A percentile compares a stretch with the other conserved stretches of the same genome.
Conservation (phyloP, 2,329 filamentous ascomycete genomes). For the Teratosphaeria destructans region DNA sequence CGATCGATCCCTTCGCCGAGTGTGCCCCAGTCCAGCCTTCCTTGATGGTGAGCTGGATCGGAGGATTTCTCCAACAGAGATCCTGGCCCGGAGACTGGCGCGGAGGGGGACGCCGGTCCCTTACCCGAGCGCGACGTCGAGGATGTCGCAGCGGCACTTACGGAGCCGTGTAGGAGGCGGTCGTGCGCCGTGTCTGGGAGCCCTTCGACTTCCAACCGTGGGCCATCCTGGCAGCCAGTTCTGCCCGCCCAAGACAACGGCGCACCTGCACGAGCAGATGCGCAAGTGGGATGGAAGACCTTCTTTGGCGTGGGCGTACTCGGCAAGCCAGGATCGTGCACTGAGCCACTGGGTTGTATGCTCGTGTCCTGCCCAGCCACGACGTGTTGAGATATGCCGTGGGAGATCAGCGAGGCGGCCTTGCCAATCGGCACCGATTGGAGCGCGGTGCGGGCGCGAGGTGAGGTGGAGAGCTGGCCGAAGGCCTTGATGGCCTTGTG, state of each 20-base stretch:
- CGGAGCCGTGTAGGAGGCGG: background rate
- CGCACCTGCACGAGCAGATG: background rate
- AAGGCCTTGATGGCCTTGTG: conserved; percentile 10
- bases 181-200: background rate
- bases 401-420: background rate
- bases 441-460: background rate
- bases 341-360: background rate
- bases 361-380: background rate
- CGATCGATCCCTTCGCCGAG: conserved; percentile 13
- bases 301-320: background rate
- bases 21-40: conserved; percentile 5
- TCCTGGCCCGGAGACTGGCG: conserved; percentile 11
- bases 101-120: conserved; percentile 18
- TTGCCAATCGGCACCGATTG: background rate
- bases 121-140: background rate
- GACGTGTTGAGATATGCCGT: background rate
- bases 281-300: background rate
- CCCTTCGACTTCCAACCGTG: background rate
- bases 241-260: background rate
- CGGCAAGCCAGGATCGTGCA: background rate
- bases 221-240: background rate
- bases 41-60: conserved; percentile 5
- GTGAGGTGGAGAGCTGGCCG: conserved; percentile 4
- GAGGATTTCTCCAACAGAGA: background rate
- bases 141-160: background rate